Base-by-base conservation (phyloP, 1,284 basidiomycete genomes). In the Ustilago cynodontis region DNA sequence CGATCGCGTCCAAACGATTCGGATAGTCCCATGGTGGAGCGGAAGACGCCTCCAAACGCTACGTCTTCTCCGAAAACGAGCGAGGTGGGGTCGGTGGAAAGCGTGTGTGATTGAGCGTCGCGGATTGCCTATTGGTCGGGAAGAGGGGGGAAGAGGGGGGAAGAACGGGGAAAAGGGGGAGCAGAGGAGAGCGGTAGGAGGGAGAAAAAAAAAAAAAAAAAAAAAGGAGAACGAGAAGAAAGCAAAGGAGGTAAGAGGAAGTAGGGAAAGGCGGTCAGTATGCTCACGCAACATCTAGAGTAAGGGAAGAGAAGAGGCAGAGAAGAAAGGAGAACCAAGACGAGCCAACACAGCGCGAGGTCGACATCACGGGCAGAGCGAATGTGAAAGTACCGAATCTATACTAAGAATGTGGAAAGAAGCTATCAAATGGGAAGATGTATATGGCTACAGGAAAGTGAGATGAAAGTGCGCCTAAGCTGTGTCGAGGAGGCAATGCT, bases 11-110 rank as follows among this genome's bases (percentile, higher is more conserved):
- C 95, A 84, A 94, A 98, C 85, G 95, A 93, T 83, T 97, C 95
- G 24, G 93, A 92, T 41, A 98, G 89, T 14, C 95, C 95, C 91
- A 94, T 86, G n/a, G 92, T 92, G 75, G 92, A 94, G 65, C 94
- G 89, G 85, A 98, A 97, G 3, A 97, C 95, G 7, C 95, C 94
- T 18, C 94, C 94, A 77, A 96, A 96, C 1, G 78, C 72, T 1
- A 80, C 78, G 55, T 84, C 81, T 58, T 84, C 81, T n/a, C 95
- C 95, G 82, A 98, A 97, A 0, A 97, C 91, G 11, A 95, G 91
- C 0, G 95, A 91, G 52, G 88, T 92, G 49, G 94, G 92, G 82
- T 98, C 94, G 11, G 74, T 31, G 0, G 71, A 65, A 10, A 83
- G 67, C 13, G 75, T 70, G 56, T 78, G 77, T 20, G 77, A 70